A percentile compares a stretch with the other conserved stretches of the same genome.
Evolutionary conservation across 768 basidiomycete species (phyloP).

Genomic region (Tephrocybe sp.): DNA sequence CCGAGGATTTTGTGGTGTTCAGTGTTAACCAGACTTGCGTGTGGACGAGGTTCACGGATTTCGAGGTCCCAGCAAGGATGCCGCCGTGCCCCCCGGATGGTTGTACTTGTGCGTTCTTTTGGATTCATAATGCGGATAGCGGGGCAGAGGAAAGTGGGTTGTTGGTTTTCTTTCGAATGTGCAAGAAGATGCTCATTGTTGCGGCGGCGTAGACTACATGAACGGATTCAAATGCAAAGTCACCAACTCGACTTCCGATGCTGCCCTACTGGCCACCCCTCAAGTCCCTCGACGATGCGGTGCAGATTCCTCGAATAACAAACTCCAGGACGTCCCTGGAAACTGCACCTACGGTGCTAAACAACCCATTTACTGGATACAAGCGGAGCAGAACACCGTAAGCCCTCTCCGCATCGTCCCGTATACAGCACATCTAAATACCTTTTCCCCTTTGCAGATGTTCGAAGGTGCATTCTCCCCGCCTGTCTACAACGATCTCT

Average conservation of each 20-base stretch:
- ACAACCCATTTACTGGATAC: slow-evolving; percentile 69
- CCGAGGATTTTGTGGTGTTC: slow-evolving; percentile 70
- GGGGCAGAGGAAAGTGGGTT: slow-evolving; percentile 64
- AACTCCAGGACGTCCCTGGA: slow-evolving; percentile 38
- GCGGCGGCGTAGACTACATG: slow-evolving; percentile 53
- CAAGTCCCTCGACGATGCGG: slow-evolving; percentile 67
- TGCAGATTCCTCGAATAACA: slow-evolving; percentile 47
- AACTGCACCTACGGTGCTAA: slow-evolving; percentile 78
- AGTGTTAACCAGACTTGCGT: slow-evolving; percentile 76
- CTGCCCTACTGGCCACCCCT: slow-evolving; percentile 48
- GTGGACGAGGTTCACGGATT: slow-evolving; percentile 67
- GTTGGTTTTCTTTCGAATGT: not conserved
- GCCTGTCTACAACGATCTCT: slow-evolving; percentile 65
- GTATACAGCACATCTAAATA: not conserved
- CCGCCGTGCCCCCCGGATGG: slow-evolving; percentile 63
- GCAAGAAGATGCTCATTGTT: not conserved
- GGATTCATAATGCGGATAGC: slow-evolving; percentile 63
- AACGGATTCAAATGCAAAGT: slow-evolving; percentile 71
- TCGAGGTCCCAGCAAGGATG: slow-evolving; percentile 63
- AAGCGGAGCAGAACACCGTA: slow-evolving; percentile 60
- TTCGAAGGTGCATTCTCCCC: slow-evolving; percentile 61
- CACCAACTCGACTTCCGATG: slow-evolving; percentile 45
- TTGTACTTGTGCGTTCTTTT: slow-evolving; percentile 72
- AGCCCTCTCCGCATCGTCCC: slow-evolving; percentile 17
- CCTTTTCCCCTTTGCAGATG: slow-evolving; percentile 39